These are phyloP conservation scores for Leccinum sublutescens DNA, from an alignment of 768 basidiomycete species.

Conservation along the genomic window DNA sequence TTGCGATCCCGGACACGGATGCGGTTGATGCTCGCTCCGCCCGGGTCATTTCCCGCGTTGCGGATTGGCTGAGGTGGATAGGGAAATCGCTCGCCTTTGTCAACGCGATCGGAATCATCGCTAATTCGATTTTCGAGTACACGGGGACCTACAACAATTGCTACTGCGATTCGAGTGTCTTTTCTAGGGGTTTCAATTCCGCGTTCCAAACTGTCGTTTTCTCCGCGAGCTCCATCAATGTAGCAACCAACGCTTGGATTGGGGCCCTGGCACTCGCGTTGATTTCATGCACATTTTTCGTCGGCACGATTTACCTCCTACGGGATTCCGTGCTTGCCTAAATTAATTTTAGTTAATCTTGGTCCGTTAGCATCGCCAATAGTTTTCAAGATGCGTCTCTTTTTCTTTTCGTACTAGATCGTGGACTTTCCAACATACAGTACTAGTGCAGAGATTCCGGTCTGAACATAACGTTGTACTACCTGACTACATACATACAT, in stretches of 20 bases:
- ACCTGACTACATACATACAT: too few relatives aligned
- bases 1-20: too few relatives aligned
- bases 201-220: conserved; percentile 33
- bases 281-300: not conserved
- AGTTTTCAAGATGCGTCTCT: too few relatives aligned
- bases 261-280: not conserved
- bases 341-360: too few relatives aligned
- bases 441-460: too few relatives aligned
- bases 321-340: not conserved
- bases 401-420: too few relatives aligned
- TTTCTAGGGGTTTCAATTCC: conserved; percentile 6
- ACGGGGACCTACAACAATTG: conserved; percentile 25
- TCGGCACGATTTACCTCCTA: not conserved
- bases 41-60: not conserved
- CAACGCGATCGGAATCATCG: conserved; percentile 27
- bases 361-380: too few relatives aligned
- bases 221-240: conserved; percentile 14
- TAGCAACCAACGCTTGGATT: conserved; percentile 5
- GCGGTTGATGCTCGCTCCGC: not conserved
- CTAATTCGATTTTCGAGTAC: conserved; percentile 31
- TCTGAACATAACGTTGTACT: too few relatives aligned
- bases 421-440: too few relatives aligned
- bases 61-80: conserved; percentile 24
- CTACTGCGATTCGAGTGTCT: conserved; percentile 30
- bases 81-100: conserved; percentile 28